Percentiles rank a stretch among this genome's conserved stretches.
phyloP scores from a whole-genome alignment of 129 eudicot genomes.

The Escallonia herrerae region DNA sequence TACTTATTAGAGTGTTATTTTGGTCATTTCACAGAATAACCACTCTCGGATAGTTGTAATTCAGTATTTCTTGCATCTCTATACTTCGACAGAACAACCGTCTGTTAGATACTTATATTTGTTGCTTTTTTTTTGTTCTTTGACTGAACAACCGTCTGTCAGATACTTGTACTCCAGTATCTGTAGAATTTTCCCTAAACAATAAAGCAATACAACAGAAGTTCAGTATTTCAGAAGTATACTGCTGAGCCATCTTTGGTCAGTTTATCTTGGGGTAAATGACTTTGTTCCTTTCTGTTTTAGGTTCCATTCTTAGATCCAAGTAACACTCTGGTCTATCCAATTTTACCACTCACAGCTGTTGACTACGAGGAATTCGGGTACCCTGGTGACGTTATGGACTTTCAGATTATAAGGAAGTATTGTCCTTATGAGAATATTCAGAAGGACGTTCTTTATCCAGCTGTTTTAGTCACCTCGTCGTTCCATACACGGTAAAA shows the following conservation, averaged over 20 bases:
- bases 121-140: no score
- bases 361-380: constrained; percentile 92
- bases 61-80: no score
- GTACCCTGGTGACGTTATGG: constrained; percentile 72
- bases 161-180: no score
- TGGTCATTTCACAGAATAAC: no score
- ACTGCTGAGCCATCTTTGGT: not conserved
- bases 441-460: constrained; percentile 58
- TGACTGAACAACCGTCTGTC: no score
- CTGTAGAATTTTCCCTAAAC: not conserved
- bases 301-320: constrained; percentile 97
- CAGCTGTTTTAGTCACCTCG: constrained; percentile 73
- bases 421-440: constrained; percentile 82
- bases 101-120: no score
- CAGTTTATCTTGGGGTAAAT: not conserved
- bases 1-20: no score
- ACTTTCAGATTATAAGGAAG: constrained; percentile 70
- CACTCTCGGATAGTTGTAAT: no score
- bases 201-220: not conserved
- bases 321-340: constrained; percentile 65
- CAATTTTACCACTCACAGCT: constrained; percentile 78
- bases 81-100: no score
- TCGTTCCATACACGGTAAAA: constrained; percentile 75
- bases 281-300: not conserved
- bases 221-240: no score